A percentile compares a stretch with the other conserved stretches of the same genome.
Conservation (phyloP, 129 eudicot species). For the Helianthus annuus region DNA sequence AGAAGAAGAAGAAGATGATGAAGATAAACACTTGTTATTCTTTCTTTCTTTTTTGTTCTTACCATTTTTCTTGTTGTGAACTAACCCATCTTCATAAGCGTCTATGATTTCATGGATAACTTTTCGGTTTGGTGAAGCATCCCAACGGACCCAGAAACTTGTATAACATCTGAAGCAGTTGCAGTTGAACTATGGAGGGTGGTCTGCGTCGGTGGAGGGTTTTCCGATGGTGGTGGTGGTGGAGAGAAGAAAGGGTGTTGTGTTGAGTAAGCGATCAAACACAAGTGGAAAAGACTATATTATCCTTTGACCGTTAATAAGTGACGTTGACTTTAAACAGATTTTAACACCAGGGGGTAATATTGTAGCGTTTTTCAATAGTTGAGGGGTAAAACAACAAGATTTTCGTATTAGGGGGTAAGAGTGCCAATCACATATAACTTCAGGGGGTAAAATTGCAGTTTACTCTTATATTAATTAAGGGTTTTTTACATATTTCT, state of each 20-base stretch:
- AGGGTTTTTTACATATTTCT: no score
- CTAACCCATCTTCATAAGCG: slow-evolving; percentile 61
- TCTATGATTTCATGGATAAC: slow-evolving; percentile 72
- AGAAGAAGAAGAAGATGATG: slow-evolving; percentile 7
- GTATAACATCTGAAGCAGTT: slow-evolving; percentile 69
- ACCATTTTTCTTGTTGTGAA: slow-evolving; percentile 36
- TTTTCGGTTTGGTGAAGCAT: slow-evolving; percentile 73
- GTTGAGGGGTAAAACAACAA: no score
- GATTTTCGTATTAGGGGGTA: no score
- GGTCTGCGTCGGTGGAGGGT: slow-evolving; percentile 25
- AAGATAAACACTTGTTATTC: slow-evolving; percentile 26
- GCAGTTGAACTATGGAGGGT: slow-evolving; percentile 54
- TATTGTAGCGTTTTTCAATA: no score
- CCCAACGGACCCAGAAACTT: slow-evolving; percentile 92
- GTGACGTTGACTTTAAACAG: no score
- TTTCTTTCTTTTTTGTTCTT: slow-evolving; percentile 54
- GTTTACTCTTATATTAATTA: no score
- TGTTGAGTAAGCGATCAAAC: no score
- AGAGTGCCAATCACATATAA: no score
- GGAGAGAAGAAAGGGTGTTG: slow-evolving; percentile 20
- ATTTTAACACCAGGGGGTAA: no score
- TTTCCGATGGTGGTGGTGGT: slow-evolving; percentile 21
- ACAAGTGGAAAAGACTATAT: no score
- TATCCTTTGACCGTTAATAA: no score
- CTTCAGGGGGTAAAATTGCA: no score